Evolutionary conservation across 148 eudicot species (phyloP).

Genomic region (Amaranthus palmeri): DNA sequence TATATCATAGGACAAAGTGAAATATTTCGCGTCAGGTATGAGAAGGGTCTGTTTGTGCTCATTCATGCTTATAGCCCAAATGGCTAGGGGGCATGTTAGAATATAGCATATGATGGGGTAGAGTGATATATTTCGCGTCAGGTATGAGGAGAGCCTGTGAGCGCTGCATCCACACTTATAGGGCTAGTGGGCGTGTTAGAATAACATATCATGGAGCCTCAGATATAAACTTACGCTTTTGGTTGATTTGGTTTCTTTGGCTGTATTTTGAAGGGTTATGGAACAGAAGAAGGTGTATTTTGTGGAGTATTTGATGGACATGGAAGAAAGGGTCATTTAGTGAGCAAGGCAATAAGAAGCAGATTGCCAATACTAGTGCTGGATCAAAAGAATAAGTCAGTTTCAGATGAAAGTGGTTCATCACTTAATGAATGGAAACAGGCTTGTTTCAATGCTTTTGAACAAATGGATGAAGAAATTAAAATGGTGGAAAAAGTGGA

Average conservation of each 20-base stretch:
- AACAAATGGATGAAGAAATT: slow-evolving; percentile 27
- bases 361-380: slow-evolving; percentile 53
- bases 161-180: no score
- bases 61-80: no score
- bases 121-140: no score
- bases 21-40: no score
- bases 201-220: no score
- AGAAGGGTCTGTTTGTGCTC: no score
- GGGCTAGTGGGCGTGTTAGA: no score
- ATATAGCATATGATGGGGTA: no score
- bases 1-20: no score
- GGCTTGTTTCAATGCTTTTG: slow-evolving; percentile 21
- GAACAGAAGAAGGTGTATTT: slow-evolving; percentile 38
- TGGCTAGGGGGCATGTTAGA: no score
- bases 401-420: not conserved
- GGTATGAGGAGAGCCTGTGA: no score
- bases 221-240: no score
- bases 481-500: slow-evolving; percentile 10
- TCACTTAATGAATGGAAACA: slow-evolving; percentile 16
- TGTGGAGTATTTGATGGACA: slow-evolving; percentile 92
- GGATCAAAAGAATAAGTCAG: slow-evolving; percentile 5
- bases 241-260: not conserved
- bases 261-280: slow-evolving; percentile 23
- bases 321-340: slow-evolving; percentile 75
- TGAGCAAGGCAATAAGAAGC: slow-evolving; percentile 56